These are phyloP conservation scores for Elsinoe perseae DNA, from an alignment of 2,329 filamentous ascomycete genomes.

Conservation along the genomic window DNA sequence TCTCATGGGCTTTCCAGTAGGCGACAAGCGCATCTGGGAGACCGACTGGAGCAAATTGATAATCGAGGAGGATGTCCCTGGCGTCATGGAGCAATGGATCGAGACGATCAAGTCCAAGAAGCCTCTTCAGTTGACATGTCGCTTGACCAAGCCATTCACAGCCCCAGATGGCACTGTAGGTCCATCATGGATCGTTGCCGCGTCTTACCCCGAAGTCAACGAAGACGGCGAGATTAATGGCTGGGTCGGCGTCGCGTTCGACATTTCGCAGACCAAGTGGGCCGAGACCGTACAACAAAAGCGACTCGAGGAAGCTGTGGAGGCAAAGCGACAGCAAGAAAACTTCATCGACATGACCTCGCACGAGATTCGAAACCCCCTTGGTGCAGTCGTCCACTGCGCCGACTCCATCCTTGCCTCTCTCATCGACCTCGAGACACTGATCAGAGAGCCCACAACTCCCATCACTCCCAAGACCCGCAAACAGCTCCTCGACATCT, in stretches of 20 bases:
- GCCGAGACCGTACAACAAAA: slow-evolving; percentile 36
- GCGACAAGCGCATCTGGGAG: slow-evolving; percentile 29
- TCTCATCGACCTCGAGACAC: slow-evolving; percentile 16
- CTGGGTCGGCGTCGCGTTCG: slow-evolving; percentile 38
- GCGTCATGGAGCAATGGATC: slow-evolving; percentile 35
- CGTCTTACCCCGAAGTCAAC: slow-evolving; percentile 22
- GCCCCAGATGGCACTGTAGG: slow-evolving; percentile 20
- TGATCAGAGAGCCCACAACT: slow-evolving; percentile 2
- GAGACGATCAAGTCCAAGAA: slow-evolving; percentile 30
- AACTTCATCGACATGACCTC: slow-evolving; percentile 17
- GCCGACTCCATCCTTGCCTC: slow-evolving; percentile 19
- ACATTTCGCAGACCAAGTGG: slow-evolving; percentile 41
- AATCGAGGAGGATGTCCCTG: slow-evolving; percentile 28
- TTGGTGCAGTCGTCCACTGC: slow-evolving; percentile 19
- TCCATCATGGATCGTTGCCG: slow-evolving; percentile 19
- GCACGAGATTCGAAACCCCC: slow-evolving; percentile 18
- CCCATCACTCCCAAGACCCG: slow-evolving; percentile 17
- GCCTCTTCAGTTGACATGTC: slow-evolving; percentile 39
- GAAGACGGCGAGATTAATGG: slow-evolving; percentile 31
- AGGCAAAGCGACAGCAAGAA: slow-evolving; percentile 19
- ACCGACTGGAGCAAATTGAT: slow-evolving; percentile 40
- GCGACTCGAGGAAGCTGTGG: slow-evolving; percentile 24
- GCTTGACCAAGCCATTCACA: slow-evolving; percentile 25
- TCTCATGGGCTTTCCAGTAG: slow-evolving; percentile 38
- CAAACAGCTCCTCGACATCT: slow-evolving; percentile 23